Base-by-base conservation (phyloP, 2,329 filamentous ascomycete species). In the Penicillium thymicola region DNA sequence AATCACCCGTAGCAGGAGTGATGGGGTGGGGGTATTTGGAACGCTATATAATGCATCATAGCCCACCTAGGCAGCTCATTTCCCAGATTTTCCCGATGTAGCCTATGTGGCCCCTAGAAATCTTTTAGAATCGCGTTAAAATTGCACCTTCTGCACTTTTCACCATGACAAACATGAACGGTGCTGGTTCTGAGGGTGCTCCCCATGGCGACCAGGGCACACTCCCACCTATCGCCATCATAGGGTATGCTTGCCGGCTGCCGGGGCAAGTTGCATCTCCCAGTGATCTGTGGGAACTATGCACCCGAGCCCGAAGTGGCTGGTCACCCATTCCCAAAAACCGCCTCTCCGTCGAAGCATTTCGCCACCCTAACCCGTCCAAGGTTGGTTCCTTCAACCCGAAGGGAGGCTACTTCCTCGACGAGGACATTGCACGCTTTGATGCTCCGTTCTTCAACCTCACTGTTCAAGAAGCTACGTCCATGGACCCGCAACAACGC, bases 381-480 rank as follows among this genome's bases (percentile, higher is more conserved):
- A 65, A 64, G 32, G 48, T 58, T 18, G 65, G 65, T 8, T 60
- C 57, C 4, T 54, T 61, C 47, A 67, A 67, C 25, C 64, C 63
- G 0, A 52, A 47, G 28, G 67, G 65, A 10, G 67, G 65, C 46
- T 64, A 68, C 51, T 69, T 69, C 44, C 54, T 69, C 5, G 58
- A 67, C n/a, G 55, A 65, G 34, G 67, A 69, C 46, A 37, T 67
- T 34, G 60, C 61, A n/a, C 51, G 40, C 18, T 69, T 69, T 18
- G 67, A 69, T 51, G 66, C 66, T 8, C 61, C 62, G 5, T 68
- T 69, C 42, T 68, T 69, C 56, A 64, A 65, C 44, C 57, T 69
- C 10, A 63, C 58, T 14, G 54, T 62, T 5, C 59, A 64, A 42
- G 65, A 67, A 51, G 67, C 64, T n/a, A 59, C 62, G 10, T 58